These are phyloP conservation scores for Chaetoceros muelleri DNA, from an alignment of 108 stramenopile genomes.

Conservation along the genomic window DNA sequence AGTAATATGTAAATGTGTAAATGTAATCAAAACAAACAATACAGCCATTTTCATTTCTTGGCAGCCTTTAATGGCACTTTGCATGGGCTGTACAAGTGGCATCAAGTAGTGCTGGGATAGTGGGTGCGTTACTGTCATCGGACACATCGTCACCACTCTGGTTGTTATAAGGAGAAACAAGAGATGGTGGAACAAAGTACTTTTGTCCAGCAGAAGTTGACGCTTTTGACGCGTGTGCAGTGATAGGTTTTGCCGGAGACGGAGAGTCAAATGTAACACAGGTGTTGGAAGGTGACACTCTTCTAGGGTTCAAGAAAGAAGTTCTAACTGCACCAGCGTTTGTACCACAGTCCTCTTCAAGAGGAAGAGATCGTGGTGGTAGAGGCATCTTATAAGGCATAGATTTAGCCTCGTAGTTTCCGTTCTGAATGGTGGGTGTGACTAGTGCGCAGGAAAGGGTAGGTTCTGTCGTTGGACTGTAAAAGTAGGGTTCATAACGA, in stretches of 20 bases:
- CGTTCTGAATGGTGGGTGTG: neutral
- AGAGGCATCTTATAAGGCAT: neutral
- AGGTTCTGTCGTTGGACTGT: neutral
- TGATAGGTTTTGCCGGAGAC: neutral
- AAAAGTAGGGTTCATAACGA: neutral
- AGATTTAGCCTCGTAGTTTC: neutral
- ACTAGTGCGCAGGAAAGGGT: neutral
- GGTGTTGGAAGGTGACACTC: neutral
- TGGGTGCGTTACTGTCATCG: neutral
- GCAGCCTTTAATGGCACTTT: neutral
- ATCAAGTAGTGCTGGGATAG: neutral
- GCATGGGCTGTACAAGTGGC: neutral
- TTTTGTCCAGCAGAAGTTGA: neutral
- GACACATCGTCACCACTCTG: neutral
- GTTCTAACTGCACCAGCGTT: neutral
- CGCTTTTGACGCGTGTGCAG: neutral
- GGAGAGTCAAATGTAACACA: neutral
- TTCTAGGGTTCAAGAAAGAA: neutral
- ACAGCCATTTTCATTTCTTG: too few species aligned
- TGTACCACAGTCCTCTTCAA: neutral
- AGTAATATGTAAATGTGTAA: too few species aligned
- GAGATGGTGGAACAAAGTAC: neutral
- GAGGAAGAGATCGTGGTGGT: neutral
- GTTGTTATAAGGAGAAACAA: neutral
- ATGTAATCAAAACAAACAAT: too few species aligned